Conservation (phyloP, 2,329 filamentous ascomycete species). For the Fusarium avenaceum region DNA sequence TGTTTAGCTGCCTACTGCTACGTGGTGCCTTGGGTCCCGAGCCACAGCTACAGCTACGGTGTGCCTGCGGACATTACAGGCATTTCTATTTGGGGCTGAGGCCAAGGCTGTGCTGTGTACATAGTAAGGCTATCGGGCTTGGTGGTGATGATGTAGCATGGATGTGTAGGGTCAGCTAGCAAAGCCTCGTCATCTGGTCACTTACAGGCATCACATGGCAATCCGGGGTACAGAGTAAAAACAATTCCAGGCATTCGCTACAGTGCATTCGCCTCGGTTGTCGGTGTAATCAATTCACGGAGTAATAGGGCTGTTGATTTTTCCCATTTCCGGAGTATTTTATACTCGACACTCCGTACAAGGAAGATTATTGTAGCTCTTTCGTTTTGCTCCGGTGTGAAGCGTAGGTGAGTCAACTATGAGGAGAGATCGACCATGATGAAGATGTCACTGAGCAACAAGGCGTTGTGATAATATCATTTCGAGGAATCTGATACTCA, state of each 20-base stretch:
- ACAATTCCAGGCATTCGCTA: background rate
- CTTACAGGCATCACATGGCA: conserved; percentile 21
- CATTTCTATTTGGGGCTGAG: conserved; percentile 25
- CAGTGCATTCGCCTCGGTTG: too few relatives aligned
- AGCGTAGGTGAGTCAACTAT: conserved; percentile 1
- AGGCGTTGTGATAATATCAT: conserved; percentile 14
- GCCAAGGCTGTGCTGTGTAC: conserved; percentile 4
- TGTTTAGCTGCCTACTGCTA: conserved; percentile 22
- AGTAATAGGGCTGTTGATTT: background rate
- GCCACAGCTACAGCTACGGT: conserved; percentile 3
- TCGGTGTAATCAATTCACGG: too few relatives aligned
- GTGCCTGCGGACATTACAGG: conserved; percentile 2
- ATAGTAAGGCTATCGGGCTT: background rate
- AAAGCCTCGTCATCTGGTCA: conserved; percentile 37
- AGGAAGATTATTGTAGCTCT: background rate
- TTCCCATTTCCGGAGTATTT: background rate
- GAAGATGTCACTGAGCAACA: conserved; percentile 18
- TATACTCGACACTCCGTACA: too few relatives aligned
- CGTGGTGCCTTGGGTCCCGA: background rate
- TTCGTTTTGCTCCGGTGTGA: background rate
- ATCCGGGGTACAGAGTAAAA: conserved; percentile 13
- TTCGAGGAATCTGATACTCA: conserved; percentile 19
- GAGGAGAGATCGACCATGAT: background rate
- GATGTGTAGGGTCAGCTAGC: conserved; percentile 23
- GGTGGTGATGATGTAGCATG: conserved; percentile 18